Evolutionary conservation across 2,329 filamentous ascomycete genomes (phyloP).

Genomic region (Nannizziopsis arthrosporioides): DNA sequence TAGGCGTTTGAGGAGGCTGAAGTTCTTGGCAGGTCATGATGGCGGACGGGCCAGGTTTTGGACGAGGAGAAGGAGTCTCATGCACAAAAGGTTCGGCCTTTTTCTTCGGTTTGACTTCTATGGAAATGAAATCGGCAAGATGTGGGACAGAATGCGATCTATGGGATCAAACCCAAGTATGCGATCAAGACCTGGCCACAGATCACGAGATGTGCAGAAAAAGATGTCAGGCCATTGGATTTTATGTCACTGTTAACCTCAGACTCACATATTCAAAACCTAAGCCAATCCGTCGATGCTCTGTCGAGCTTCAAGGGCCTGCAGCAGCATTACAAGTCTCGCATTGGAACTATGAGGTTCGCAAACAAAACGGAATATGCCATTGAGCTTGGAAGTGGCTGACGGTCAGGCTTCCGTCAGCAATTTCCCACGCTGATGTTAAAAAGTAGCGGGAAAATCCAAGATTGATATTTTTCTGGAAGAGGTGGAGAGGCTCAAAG

Average conservation of each 20-base stretch:
- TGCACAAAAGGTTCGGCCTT: conserved; percentile 31
- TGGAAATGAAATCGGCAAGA: conserved; percentile 24
- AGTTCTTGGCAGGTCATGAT: conserved; percentile 24
- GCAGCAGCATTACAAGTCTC: not conserved
- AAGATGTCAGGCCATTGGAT: conserved; percentile 24
- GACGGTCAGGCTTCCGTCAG: conserved; percentile 7
- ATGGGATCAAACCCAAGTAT: conserved; percentile 12
- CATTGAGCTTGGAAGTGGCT: not conserved
- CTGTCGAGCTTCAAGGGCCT: conserved; percentile 26
- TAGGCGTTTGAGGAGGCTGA: not conserved
- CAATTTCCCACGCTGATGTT: conserved; percentile 7
- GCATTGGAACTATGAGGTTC: conserved; percentile 1
- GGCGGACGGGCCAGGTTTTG: conserved; percentile 30
- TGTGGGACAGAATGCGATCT: conserved; percentile 33
- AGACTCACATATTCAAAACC: conserved; percentile 23
- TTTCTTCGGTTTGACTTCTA: conserved; percentile 29
- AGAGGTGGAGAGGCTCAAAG: conserved; percentile 2
- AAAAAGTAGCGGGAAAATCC: conserved; percentile 7
- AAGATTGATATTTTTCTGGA: conserved; percentile 6
- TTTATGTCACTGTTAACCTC: conserved; percentile 25
- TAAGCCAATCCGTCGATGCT: conserved; percentile 6
- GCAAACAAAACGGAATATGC: conserved; percentile 3
- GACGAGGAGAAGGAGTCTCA: conserved; percentile 29
- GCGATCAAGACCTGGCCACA: conserved; percentile 1
- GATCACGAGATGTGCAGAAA: conserved; percentile 1